phyloP scores from a whole-genome alignment of 768 basidiomycete genomes.

The Lentinula boryana region DNA sequence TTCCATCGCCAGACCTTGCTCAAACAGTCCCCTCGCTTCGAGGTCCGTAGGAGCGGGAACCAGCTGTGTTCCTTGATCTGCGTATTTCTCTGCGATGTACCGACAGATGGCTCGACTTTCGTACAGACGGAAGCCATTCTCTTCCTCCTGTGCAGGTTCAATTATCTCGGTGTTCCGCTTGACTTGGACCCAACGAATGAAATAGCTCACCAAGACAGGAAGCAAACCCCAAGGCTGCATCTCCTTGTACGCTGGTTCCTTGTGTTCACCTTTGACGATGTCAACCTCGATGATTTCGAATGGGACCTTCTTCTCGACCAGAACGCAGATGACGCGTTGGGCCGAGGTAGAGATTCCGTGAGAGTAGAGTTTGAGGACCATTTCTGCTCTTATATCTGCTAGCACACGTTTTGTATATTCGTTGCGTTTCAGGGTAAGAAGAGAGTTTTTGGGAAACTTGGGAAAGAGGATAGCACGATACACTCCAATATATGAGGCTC shows the following conservation, averaged over 20 bases:
- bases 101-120: constrained; percentile 58
- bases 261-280: constrained; percentile 33
- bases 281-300: constrained; percentile 38
- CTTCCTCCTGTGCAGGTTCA: constrained; percentile 25
- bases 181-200: no score
- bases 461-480: no score
- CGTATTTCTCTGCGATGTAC: constrained; percentile 54
- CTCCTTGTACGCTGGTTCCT: constrained; percentile 24
- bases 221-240: constrained; percentile 51
- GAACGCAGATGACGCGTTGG: constrained; percentile 33
- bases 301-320: constrained; percentile 41
- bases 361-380: constrained; percentile 43
- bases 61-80: constrained; percentile 41
- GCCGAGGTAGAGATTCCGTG: constrained; percentile 38
- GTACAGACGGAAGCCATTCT: constrained; percentile 61
- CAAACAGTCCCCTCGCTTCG: constrained; percentile 36
- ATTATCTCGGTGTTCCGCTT: not conserved
- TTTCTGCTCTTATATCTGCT: constrained; percentile 10
- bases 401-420: no score
- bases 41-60: constrained; percentile 33
- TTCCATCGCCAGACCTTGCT: constrained; percentile 51
- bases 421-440: no score
- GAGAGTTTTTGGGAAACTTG: no score
- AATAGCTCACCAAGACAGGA: constrained; percentile 18
- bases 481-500: no score